These are phyloP conservation scores for Thoreauomyces humboldtii DNA, from an alignment of 192 early-diverging fungal species.

Conservation along the genomic window DNA sequence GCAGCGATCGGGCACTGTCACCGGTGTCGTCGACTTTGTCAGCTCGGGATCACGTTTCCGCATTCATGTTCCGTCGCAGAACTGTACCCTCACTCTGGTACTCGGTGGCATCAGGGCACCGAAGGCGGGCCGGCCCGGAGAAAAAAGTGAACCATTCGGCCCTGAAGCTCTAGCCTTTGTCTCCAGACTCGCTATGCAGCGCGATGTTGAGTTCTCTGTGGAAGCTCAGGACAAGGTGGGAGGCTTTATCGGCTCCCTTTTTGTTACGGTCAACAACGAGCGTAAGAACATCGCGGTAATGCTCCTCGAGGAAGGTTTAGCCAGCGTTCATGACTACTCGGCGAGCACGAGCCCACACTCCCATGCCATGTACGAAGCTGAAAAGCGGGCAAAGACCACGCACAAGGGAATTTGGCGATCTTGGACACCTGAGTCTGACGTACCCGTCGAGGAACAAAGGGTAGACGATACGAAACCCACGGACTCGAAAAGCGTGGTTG, in stretches of 20 bases:
- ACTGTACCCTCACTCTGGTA: slow-evolving; percentile 79
- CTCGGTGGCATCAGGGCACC: slow-evolving; percentile 84
- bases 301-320: slow-evolving; percentile 78
- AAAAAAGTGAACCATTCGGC: slow-evolving; percentile 84
- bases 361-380: slow-evolving; percentile 71
- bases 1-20: slow-evolving; percentile 70
- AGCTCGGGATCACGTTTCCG: slow-evolving; percentile 80
- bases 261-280: slow-evolving; percentile 39
- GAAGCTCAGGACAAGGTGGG: slow-evolving; percentile 90
- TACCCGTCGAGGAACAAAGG: slow-evolving; percentile 46
- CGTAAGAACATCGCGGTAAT: slow-evolving; percentile 67
- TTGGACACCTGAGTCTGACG: slow-evolving; percentile 49
- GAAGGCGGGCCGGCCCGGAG: slow-evolving; percentile 66
- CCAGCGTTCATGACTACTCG: slow-evolving; percentile 78
- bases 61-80: slow-evolving; percentile 81
- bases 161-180: slow-evolving; percentile 76
- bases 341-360: slow-evolving; percentile 77
- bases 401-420: slow-evolving; percentile 72
- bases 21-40: slow-evolving; percentile 87
- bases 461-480: slow-evolving; percentile 28
- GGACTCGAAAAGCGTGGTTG: slow-evolving; percentile 41
- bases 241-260: slow-evolving; percentile 88
- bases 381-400: slow-evolving; percentile 68
- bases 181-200: slow-evolving; percentile 69
- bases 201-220: slow-evolving; percentile 88